A percentile compares a stretch with the other conserved stretches of the same genome.
phyloP scores from a whole-genome alignment of 495 filamentous ascomycete genomes.

The Aspergillus biplanus region DNA sequence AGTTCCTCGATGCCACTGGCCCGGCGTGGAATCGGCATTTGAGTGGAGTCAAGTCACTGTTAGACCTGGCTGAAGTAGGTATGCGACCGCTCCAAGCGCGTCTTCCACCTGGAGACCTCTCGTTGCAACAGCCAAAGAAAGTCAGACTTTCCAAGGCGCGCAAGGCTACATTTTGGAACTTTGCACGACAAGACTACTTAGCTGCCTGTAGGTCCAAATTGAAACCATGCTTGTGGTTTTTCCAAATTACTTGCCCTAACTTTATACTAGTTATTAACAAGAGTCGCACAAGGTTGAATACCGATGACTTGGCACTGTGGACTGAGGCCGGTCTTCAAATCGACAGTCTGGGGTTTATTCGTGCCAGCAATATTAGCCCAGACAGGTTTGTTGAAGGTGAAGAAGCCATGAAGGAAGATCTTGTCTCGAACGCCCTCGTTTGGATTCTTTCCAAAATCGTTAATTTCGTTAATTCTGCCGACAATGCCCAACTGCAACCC shows the following conservation, averaged over 20 bases:
- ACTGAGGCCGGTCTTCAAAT: slow-evolving; percentile 62
- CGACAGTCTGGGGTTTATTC: slow-evolving; percentile 57
- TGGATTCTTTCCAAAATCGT: slow-evolving; percentile 67
- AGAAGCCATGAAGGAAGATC: slow-evolving; percentile 61
- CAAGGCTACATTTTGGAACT: slow-evolving; percentile 67
- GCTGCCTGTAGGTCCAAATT: slow-evolving; percentile 56
- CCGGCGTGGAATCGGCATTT: slow-evolving; percentile 67
- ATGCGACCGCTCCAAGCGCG: slow-evolving; percentile 60
- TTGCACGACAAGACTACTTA: slow-evolving; percentile 66
- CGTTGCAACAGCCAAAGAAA: slow-evolving; percentile 35
- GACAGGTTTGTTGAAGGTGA: slow-evolving; percentile 52
- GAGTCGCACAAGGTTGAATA: slow-evolving; percentile 61
- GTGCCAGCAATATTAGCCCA: slow-evolving; percentile 53
- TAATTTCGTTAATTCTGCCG: slow-evolving; percentile 61
- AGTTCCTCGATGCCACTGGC: slow-evolving; percentile 63
- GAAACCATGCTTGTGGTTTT: background rate
- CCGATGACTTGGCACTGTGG: slow-evolving; percentile 63
- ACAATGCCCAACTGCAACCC: slow-evolving; percentile 45
- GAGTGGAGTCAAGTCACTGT: slow-evolving; percentile 63
- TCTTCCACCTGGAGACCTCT: slow-evolving; percentile 39
- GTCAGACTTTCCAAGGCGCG: slow-evolving; percentile 56
- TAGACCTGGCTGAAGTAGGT: slow-evolving; percentile 66
- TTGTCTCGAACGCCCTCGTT: slow-evolving; percentile 63
- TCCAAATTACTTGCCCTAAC: background rate
- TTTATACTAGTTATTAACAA: slow-evolving; percentile 59